phyloP scores from a whole-genome alignment of 306 rosid species.

The Cicer cuneatum region DNA sequence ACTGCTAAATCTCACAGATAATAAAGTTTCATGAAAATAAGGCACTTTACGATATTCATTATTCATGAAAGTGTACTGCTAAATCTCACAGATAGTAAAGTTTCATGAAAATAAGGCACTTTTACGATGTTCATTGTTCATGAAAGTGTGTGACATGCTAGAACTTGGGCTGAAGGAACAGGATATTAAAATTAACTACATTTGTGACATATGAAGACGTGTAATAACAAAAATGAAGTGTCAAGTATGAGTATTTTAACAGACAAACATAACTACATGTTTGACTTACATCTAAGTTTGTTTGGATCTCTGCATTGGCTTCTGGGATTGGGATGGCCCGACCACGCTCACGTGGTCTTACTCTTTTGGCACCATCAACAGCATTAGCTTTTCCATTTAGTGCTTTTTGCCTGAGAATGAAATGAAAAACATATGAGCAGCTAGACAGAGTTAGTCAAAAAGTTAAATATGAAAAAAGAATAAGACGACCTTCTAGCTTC shows the following conservation, averaged over 20 bases:
- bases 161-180: slow-evolving; percentile 31
- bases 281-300: slow-evolving; percentile 84
- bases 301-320: slow-evolving; percentile 94
- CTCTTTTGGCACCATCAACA: slow-evolving; percentile 71
- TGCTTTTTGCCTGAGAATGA: slow-evolving; percentile 75
- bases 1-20: neutral
- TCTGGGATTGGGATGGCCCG: slow-evolving; percentile 94
- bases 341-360: slow-evolving; percentile 76
- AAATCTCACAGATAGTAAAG: no score
- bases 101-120: neutral
- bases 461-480: slow-evolving; percentile 40
- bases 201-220: neutral
- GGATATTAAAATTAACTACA: slow-evolving; percentile 11
- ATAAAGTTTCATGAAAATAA: slow-evolving; percentile 15
- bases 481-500: slow-evolving; percentile 84
- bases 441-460: slow-evolving; percentile 37
- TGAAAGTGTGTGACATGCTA: neutral
- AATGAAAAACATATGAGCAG: slow-evolving; percentile 42
- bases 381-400: slow-evolving; percentile 69
- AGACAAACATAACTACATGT: slow-evolving; percentile 32
- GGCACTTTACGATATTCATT: slow-evolving; percentile 30
- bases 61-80: slow-evolving; percentile 10
- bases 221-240: neutral
- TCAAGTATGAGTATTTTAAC: slow-evolving; percentile 20
- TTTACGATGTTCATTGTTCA: slow-evolving; percentile 2